phyloP scores from a whole-genome alignment of 192 early-diverging fungal genomes.

The Gryganskiella cystojenkinii region DNA sequence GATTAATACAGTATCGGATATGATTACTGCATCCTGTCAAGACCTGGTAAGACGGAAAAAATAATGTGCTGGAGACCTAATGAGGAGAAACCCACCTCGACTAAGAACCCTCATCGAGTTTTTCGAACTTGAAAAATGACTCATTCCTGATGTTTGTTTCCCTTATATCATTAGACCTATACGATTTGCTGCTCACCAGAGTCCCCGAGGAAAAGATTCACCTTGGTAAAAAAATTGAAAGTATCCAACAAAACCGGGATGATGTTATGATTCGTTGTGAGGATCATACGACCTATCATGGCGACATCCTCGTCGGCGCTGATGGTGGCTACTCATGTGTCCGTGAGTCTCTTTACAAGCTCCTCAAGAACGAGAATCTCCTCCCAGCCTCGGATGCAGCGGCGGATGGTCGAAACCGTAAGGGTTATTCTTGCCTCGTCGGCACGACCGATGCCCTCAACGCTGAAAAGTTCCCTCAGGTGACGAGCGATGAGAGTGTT shows the following conservation, averaged over 20 bases:
- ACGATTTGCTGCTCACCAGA: conserved; percentile 7
- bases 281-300: conserved; percentile 1
- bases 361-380: too few species aligned
- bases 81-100: too few species aligned
- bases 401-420: too few species aligned
- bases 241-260: neutral
- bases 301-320: conserved; percentile 25
- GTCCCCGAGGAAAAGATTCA: conserved; percentile 12
- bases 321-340: conserved; percentile 22
- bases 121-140: neutral
- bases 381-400: too few species aligned
- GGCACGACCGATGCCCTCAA: too few species aligned
- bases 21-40: too few species aligned
- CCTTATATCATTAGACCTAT: conserved; percentile 3
- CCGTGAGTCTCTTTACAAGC: conserved; percentile 9
- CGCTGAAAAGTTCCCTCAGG: too few species aligned
- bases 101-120: neutral
- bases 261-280: conserved; percentile 7
- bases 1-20: too few species aligned
- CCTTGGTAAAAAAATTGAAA: conserved; percentile 13
- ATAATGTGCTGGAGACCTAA: too few species aligned
- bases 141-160: neutral
- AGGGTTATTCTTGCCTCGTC: too few species aligned
- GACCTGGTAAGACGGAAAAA: too few species aligned
- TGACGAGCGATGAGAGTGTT: too few species aligned